phyloP scores from a whole-genome alignment of 1,284 basidiomycete genomes.

The Ganoderma lucidum region DNA sequence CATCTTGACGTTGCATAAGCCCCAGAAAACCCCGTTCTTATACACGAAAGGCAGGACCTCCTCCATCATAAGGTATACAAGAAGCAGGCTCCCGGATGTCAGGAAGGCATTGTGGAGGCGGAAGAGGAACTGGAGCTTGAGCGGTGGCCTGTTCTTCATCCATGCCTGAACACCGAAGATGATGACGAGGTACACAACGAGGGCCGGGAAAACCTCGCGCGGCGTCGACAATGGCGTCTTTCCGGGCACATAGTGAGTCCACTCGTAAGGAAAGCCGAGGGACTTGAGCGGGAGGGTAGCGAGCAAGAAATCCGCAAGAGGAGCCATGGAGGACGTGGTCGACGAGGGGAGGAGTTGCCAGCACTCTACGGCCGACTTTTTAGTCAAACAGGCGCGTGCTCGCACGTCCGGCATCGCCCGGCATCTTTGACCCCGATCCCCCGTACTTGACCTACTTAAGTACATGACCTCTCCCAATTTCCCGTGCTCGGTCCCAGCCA shows the following conservation, averaged over 20 bases:
- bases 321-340: constrained; percentile 60
- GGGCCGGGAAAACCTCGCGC: constrained; percentile 72
- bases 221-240: constrained; percentile 85
- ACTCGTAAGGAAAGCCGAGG: constrained; percentile 59
- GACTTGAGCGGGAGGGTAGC: constrained; percentile 57
- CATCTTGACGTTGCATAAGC: constrained; percentile 80
- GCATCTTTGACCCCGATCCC: constrained; percentile 3
- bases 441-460: too few relatives aligned
- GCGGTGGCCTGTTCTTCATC: constrained; percentile 82
- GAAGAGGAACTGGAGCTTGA: constrained; percentile 89
- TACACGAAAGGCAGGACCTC: constrained; percentile 84
- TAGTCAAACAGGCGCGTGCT: constrained; percentile 34
- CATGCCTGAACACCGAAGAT: constrained; percentile 89
- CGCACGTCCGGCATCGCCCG: constrained; percentile 25
- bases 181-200: constrained; percentile 85
- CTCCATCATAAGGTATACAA: constrained; percentile 90
- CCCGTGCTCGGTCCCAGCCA: neutral
- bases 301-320: constrained; percentile 76
- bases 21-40: constrained; percentile 76
- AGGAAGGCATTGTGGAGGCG: constrained; percentile 93
- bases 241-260: constrained; percentile 76
- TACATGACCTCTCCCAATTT: neutral
- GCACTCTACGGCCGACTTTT: constrained; percentile 37
- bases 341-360: constrained; percentile 34
- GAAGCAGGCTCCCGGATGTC: constrained; percentile 81